Percentiles rank a stretch among this genome's conserved stretches.
Evolutionary conservation across 129 eudicot species (phyloP).

Genomic region (Tagetes patula): DNA sequence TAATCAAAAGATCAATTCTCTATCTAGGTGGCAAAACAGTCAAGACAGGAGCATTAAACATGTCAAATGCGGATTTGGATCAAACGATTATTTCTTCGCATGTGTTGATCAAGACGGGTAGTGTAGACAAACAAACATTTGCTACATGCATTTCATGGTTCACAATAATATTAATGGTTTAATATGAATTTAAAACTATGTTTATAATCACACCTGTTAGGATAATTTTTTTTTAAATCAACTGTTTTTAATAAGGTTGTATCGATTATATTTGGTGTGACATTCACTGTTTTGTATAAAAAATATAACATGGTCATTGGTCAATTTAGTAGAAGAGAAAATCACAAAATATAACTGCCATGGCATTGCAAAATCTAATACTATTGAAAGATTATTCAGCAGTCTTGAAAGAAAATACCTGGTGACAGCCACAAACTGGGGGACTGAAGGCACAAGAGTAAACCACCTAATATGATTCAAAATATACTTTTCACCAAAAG

Average conservation of each 20-base stretch:
- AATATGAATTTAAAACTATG: too few relatives aligned
- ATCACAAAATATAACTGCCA: background rate
- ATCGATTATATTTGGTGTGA: background rate
- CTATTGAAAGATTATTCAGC: background rate
- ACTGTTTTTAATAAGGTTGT: background rate
- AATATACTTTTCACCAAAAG: constrained; percentile 44
- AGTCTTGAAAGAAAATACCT: constrained; percentile 17
- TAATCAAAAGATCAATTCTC: background rate
- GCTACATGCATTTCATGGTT: too few relatives aligned
- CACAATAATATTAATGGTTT: too few relatives aligned
- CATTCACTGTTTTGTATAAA: background rate
- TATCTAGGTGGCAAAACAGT: too few relatives aligned
- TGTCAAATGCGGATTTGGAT: too few relatives aligned
- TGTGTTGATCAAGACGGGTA: too few relatives aligned
- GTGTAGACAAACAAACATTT: too few relatives aligned
- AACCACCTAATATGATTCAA: background rate
- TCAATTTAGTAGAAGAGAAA: background rate
- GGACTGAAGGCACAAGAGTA: background rate
- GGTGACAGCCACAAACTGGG: background rate
- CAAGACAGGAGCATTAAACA: too few relatives aligned
- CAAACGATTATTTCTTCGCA: too few relatives aligned
- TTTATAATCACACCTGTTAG: too few relatives aligned
- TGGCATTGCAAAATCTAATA: background rate
- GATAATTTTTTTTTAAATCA: too few relatives aligned
- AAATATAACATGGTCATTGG: too few relatives aligned